Evolutionary conservation across 352 stramenopile genomes (phyloP), one percentile per base, ranked within the genome.

Genomic region (Detonula confervacea): DNA sequence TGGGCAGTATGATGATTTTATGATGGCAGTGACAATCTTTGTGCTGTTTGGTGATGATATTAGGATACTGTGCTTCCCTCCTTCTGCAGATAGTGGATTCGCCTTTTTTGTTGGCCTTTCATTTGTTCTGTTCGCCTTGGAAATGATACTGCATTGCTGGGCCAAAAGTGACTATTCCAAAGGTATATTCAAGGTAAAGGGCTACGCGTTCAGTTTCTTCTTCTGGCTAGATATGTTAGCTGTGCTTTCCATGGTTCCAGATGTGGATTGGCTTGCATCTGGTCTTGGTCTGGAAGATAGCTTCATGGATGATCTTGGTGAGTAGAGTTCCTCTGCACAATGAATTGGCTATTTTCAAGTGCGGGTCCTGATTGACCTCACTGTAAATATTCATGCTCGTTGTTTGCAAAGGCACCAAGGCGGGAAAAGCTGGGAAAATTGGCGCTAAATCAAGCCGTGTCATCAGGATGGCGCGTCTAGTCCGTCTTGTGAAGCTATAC

Each of bases 401-500:
- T 35, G 59, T 47, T n/a, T 72, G 1, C 18, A 14, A 62, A 77
- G 66, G 59, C n/a, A 71, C 66, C 12, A 87, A 80, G 71, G 81
- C 82, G 20, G 70, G 57, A 18, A 87, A 83, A 46, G 80, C 74
- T 30, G 73, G 74, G 47, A 82, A 68, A 65, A 86, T 83, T 46
- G 70, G 79, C 22, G 82, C 81, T 37, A 91, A 91, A 73, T 80
- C 80, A 51, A 83, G 63, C 30, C 81, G 84, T 33, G 76, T 92
- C 47, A 77, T 92, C 9, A 64, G 82, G 22, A 88, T 92, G 70
- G 78, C 79, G 39, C 65, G 83, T 18, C 66, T 91, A 62, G 68
- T 91, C 44, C 73, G 85, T 42, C 60, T 91, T 35, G 75, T 82
- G 24, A 92, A 92, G 61, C 68, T 92, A 12, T 89, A 88, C 66